phyloP scores from a whole-genome alignment of 2,329 filamentous ascomycete genomes.

The Diaporthe vaccinii region DNA sequence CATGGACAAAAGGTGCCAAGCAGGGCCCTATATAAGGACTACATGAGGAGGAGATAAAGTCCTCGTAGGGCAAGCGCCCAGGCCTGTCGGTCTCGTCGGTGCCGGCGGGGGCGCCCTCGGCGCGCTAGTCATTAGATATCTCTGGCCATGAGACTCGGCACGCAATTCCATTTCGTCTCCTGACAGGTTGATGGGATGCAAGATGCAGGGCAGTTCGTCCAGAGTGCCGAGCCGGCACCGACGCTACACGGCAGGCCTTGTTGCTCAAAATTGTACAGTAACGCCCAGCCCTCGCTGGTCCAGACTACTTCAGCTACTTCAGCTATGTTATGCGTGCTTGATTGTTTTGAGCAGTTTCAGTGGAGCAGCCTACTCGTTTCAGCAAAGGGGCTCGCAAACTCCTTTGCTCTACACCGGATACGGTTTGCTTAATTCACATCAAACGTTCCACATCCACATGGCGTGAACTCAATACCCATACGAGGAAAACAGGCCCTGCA shows the following conservation, averaged over 20 bases:
- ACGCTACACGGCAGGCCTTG: not conserved
- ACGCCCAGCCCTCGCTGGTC: too few species aligned
- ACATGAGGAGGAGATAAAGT: not conserved
- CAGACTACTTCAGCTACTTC: too few species aligned
- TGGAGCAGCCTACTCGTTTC: not conserved
- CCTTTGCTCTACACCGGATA: not conserved
- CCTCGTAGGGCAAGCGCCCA: not conserved
- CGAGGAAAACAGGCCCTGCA: not conserved
- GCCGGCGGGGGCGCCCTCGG: constrained; percentile 17
- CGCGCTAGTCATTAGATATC: constrained; percentile 22
- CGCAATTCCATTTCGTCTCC: not conserved
- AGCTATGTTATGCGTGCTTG: not conserved
- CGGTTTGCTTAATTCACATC: not conserved
- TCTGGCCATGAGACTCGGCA: constrained; percentile 2
- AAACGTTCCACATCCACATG: not conserved
- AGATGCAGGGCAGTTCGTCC: not conserved
- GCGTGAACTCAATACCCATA: constrained; percentile 4
- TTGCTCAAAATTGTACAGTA: not conserved
- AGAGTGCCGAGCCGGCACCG: constrained; percentile 3
- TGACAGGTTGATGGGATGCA: constrained; percentile 5
- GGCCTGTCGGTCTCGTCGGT: not conserved
- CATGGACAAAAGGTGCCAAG: not conserved
- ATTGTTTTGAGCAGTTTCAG: not conserved
- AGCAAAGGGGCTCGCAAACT: not conserved
- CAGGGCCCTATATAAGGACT: not conserved